Evolutionary conservation across 257 asterid genomes (phyloP).

Genomic region (Leonotis leonurus): DNA sequence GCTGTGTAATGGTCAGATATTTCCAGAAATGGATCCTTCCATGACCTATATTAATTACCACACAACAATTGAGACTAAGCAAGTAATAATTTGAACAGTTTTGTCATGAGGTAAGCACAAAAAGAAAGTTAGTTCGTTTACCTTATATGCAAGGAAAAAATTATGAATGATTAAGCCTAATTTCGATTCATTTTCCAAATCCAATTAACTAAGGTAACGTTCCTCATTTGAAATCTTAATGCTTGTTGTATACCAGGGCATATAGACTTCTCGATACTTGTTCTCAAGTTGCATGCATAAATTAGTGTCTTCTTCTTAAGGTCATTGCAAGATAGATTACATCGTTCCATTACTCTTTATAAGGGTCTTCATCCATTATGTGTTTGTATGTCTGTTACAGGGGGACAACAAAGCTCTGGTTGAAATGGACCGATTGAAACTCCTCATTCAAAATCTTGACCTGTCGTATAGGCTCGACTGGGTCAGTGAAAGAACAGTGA

Average conservation of each 20-base stretch:
- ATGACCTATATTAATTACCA: neutral
- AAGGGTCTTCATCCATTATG: neutral
- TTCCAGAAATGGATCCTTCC: neutral
- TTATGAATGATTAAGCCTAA: neutral
- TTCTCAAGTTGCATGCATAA: neutral
- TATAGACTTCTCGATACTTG: neutral
- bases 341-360: neutral
- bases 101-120: no score
- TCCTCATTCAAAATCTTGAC: slow-evolving; percentile 74
- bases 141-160: neutral
- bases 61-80: neutral
- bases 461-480: slow-evolving; percentile 80
- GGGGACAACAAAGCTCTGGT: slow-evolving; percentile 34
- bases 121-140: no score
- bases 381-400: slow-evolving; percentile 35
- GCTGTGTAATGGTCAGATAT: slow-evolving; percentile 3
- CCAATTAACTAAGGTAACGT: neutral
- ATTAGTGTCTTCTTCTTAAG: no score
- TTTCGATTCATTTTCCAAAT: neutral
- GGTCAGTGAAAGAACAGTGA: slow-evolving; percentile 72
- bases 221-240: neutral
- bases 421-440: slow-evolving; percentile 67
- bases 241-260: neutral
- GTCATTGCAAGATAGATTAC: neutral
- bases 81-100: neutral